Conservation (phyloP, 139 green algal species). For the Coelastrella sp. region DNA sequence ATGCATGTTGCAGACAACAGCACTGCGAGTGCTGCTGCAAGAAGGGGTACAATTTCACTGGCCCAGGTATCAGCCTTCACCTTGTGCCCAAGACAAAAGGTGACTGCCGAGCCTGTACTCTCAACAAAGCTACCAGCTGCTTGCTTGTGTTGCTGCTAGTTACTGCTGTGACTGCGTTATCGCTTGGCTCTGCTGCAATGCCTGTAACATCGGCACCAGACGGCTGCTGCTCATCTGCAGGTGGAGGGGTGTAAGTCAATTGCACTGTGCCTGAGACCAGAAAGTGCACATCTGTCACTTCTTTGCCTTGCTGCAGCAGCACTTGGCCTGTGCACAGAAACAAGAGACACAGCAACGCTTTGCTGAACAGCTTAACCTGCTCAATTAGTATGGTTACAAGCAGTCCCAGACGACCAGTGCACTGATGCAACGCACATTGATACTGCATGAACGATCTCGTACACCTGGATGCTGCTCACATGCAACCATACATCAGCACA, state of each 20-base stretch:
- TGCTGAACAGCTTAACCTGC: too few relatives aligned
- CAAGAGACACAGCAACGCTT: background rate
- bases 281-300: conserved; percentile 26
- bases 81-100: background rate
- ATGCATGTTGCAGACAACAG: background rate
- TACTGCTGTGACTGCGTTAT: background rate
- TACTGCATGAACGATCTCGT: background rate
- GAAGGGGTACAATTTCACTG: too few relatives aligned
- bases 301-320: conserved; percentile 40
- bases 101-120: background rate
- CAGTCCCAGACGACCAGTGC: background rate
- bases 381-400: background rate
- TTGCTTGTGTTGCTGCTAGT: background rate
- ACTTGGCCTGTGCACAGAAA: conserved; percentile 14
- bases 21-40: background rate
- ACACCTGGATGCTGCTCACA: background rate
- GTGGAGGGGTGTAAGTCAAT: conserved; percentile 6
- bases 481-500: background rate
- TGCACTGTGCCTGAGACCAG: conserved; percentile 23
- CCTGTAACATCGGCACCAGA: background rate
- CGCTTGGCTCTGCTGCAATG: background rate
- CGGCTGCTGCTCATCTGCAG: background rate
- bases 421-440: too few relatives aligned
- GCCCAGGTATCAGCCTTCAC: background rate
- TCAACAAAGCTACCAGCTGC: background rate